Conservation (phyloP, 2,329 filamentous ascomycete genomes). For the Seiridium unicorne region DNA sequence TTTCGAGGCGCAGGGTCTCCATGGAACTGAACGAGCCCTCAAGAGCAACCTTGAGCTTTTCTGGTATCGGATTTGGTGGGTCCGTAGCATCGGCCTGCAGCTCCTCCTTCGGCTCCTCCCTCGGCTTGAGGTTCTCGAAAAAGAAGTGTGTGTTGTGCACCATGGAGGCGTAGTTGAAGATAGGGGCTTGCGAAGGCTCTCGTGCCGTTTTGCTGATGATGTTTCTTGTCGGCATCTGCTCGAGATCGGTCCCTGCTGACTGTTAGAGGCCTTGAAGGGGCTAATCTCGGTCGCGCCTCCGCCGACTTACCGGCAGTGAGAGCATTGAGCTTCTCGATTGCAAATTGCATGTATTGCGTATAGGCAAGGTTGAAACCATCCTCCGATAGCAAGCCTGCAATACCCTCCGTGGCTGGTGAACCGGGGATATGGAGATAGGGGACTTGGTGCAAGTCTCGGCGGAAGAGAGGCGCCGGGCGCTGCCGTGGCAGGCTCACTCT, state of each 20-base stretch:
- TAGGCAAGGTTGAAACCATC: slow-evolving; percentile 75
- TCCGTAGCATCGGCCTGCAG: background rate
- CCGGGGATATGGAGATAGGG: slow-evolving; percentile 35
- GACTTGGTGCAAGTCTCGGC: slow-evolving; percentile 46
- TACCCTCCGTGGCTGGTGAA: slow-evolving; percentile 42
- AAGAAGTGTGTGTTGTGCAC: slow-evolving; percentile 88
- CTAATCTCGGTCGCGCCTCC: background rate
- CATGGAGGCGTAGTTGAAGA: slow-evolving; percentile 97
- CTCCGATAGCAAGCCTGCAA: slow-evolving; percentile 70
- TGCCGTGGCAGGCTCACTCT: slow-evolving; percentile 36
- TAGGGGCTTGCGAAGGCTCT: slow-evolving; percentile 70
- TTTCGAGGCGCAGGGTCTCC: slow-evolving; percentile 76
- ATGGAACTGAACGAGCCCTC: slow-evolving; percentile 74
- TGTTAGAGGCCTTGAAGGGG: background rate
- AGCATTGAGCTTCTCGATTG: slow-evolving; percentile 74
- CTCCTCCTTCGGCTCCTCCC: slow-evolving; percentile 17
- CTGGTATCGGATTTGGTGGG: slow-evolving; percentile 8
- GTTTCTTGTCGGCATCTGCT: slow-evolving; percentile 59
- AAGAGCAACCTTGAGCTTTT: slow-evolving; percentile 56
- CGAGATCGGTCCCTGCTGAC: slow-evolving; percentile 59
- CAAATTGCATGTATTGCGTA: slow-evolving; percentile 74
- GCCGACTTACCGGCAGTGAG: slow-evolving; percentile 62
- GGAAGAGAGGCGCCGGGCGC: slow-evolving; percentile 25
- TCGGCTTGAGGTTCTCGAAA: slow-evolving; percentile 56
- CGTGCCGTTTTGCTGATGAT: slow-evolving; percentile 76